These are phyloP conservation scores for Pichia deserticola DNA, from an alignment of 805 yeast species.

Conservation along the genomic window DNA sequence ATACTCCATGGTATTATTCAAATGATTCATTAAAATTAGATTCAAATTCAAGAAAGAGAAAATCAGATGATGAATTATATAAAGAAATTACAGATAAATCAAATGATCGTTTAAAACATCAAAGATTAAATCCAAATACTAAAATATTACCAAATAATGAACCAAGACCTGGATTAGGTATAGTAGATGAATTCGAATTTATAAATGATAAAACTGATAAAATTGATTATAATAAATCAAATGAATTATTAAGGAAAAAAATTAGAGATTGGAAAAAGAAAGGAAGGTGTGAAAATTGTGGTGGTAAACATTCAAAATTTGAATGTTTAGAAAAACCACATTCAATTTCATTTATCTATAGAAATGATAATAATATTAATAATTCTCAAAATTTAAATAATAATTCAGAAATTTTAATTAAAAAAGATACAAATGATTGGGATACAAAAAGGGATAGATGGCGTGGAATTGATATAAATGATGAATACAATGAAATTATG, in stretches of 20 bases:
- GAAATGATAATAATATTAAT: constrained; percentile 13
- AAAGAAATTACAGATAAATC: constrained; percentile 14
- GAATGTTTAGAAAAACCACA: constrained; percentile 58
- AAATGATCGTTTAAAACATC: constrained; percentile 50
- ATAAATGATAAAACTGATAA: constrained; percentile 15
- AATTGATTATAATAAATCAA: background rate
- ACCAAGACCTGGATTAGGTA: constrained; percentile 52
- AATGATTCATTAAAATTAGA: constrained; percentile 19
- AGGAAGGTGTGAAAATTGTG: constrained; percentile 52
- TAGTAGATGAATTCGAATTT: constrained; percentile 35
- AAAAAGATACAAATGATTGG: constrained; percentile 37
- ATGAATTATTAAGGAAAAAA: constrained; percentile 1
- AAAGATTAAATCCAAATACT: constrained; percentile 38
- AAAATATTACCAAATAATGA: constrained; percentile 37
- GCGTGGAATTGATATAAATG: constrained; percentile 62
- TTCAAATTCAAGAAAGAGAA: constrained; percentile 24
- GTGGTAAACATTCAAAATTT: constrained; percentile 39
- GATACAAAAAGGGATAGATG: constrained; percentile 74
- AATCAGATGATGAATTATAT: constrained; percentile 19
- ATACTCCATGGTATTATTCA: constrained; percentile 35
- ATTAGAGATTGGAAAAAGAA: constrained; percentile 15
- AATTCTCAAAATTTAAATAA: constrained; percentile 1
- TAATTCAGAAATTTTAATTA: constrained; percentile 9
- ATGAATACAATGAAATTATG: constrained; percentile 50
- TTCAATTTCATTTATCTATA: constrained; percentile 30